Evolutionary conservation across 805 yeast genomes (phyloP), one percentile per base, ranked within the genome.

Genomic region (Priceomyces haplophilus): DNA sequence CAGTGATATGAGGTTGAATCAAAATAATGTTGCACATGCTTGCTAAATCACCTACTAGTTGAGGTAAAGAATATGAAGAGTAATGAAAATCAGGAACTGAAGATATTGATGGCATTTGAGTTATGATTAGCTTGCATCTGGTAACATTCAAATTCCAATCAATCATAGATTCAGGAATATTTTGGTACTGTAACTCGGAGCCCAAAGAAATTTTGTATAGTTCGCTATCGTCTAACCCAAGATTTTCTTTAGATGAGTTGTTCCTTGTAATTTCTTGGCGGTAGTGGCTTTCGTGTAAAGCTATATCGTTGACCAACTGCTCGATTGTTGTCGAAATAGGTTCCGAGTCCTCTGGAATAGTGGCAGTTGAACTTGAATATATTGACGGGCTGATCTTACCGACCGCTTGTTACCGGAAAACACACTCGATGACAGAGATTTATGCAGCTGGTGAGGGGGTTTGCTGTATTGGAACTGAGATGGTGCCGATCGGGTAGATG

Each of bases 111-210:
- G 76, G 76, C 49, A 70, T 49, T 39, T 56, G 64, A 3, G 62
- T 64, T 27, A 75, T 52, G 37, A 76, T 66, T 29, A 76, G 61
- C 47, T 73, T 65, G 38, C 77, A 72, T 37, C 81, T 56, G 13
- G 79, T 68, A 34, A 75, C 72, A 49, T 76, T 76, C 39, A 76
- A 59, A 51, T 75, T 75, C 80, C 80, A 76, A 51, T 75, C 80
- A 10, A 76, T 63, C 11, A 76, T 55, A 13, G 64, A 56, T 47
- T 73, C 78, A 23, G 67, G 65, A 7, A 54, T 53, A 44, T 62
- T 58, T 44, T 70, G 75, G 49, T 67, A 69, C 42, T 53, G 55
- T 23, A 70, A 56, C 11, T 59, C 68, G n/a, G 69, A 59, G 3
- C 75, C 75, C 27, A 70, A 50, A 12, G 72, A 64, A 37, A 70